Base-by-base conservation (phyloP, 2,329 filamentous ascomycete species). In the Botryotinia convoluta region DNA sequence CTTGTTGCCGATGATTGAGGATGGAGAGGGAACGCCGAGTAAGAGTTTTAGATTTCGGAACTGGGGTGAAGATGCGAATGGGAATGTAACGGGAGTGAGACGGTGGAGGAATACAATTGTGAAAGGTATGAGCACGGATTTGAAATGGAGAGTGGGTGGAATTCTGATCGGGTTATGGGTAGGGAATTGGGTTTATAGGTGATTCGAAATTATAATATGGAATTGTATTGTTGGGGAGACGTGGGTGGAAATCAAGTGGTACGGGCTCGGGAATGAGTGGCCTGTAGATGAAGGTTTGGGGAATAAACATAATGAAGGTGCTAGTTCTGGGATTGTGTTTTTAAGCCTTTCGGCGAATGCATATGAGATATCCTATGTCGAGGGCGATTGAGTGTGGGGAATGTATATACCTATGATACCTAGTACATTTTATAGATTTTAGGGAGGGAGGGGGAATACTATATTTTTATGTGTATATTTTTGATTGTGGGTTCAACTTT, bases 21-120 rank as follows among this genome's bases (percentile, higher is more conserved):
- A 73, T 29, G 74, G 48, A 45, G 72, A 62, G 20, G 62, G 69
- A 5, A 72, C 72, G 16, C 72, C 60, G n/a, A 64, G 54, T n/a
- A 73, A 74, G 42, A 54, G 69, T 44, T 59, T 64, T 18, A 70
- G 62, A 61, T 72, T 80, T 77, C 57, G 79, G 77, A 18, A 80
- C 77, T 45, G 72, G 18, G 32, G 48, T 42, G 69, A 35, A 35
- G 57, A 37, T 22, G n/a, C 18, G 9, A 65, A 65, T 67, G 63
- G 9, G 22, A 67, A 48, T 48, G 63, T 8, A 16, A 35, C 20
- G 12, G 18, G 63, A 2, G 35, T 26, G 16, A 20, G 26, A n/a
- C 57, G 32, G 37, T 63, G 63, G 63, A 44, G 51, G 22, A 65
- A 45, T 35, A 60, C 29, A 57, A 61, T 37, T 20, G 14, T 68